Evolutionary conservation across 768 basidiomycete species (phyloP).

Genomic region (Tulasnella sp.): DNA sequence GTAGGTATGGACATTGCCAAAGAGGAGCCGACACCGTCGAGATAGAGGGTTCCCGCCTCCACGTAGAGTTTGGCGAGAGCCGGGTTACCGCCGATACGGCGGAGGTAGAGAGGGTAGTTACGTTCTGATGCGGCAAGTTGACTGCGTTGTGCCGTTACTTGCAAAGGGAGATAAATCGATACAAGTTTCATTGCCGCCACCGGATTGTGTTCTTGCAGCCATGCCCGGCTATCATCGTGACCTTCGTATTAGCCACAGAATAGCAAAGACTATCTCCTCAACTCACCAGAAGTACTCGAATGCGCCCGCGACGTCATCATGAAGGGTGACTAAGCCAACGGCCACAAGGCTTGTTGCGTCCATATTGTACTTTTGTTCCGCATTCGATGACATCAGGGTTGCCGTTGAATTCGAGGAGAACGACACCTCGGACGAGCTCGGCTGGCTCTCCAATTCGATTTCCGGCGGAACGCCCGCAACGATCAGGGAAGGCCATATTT

Average conservation of each 20-base stretch:
- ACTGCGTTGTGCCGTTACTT: conserved; percentile 16
- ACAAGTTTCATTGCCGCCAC: conserved; percentile 22
- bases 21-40: conserved; percentile 18
- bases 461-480: conserved; percentile 17
- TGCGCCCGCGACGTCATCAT: conserved; percentile 20
- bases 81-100: conserved; percentile 12
- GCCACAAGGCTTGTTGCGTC: conserved; percentile 22
- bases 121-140: neutral
- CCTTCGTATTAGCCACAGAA: neutral
- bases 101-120: conserved; percentile 16
- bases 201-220: conserved; percentile 16
- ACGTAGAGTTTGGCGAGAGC: conserved; percentile 17
- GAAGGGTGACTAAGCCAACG: conserved; percentile 16
- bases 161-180: conserved; percentile 16
- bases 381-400: neutral
- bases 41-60: conserved; percentile 11
- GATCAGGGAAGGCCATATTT: conserved; percentile 23
- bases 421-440: conserved; percentile 17
- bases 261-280: neutral
- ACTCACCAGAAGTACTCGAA: conserved; percentile 26
- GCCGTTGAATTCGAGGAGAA: conserved; percentile 16
- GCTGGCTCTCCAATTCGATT: conserved; percentile 8
- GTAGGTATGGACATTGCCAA: conserved; percentile 5
- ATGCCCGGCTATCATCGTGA: conserved; percentile 17
- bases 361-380: conserved; percentile 22